phyloP scores from a whole-genome alignment of 768 basidiomycete genomes.

The Neoboletus subvelutipes region DNA sequence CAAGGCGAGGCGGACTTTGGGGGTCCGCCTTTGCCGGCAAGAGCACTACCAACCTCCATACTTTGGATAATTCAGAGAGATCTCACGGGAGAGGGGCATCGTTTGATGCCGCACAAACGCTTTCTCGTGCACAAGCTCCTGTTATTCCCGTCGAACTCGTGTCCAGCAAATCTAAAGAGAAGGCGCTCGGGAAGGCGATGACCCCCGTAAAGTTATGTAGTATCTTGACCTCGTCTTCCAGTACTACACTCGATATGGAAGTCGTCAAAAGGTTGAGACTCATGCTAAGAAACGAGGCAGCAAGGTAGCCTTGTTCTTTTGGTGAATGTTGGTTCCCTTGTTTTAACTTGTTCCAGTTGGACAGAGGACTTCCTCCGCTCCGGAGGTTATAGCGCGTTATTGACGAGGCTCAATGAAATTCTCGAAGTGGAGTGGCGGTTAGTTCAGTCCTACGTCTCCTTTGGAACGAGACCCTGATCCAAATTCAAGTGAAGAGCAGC shows the following conservation, averaged over 20 bases:
- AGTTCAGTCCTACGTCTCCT: constrained; percentile 24
- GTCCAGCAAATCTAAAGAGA: constrained; percentile 51
- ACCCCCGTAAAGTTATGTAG: constrained; percentile 68
- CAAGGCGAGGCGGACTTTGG: constrained; percentile 26
- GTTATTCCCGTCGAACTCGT: constrained; percentile 37
- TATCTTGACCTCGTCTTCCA: constrained; percentile 65
- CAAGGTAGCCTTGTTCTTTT: constrained; percentile 49
- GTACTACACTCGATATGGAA: constrained; percentile 78
- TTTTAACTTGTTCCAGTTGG: constrained; percentile 57
- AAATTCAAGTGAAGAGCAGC: constrained; percentile 86
- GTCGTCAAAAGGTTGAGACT: constrained; percentile 84
- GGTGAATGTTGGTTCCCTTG: not conserved
- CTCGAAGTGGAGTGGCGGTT: constrained; percentile 97
- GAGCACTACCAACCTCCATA: constrained; percentile 32
- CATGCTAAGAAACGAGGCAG: constrained; percentile 88
- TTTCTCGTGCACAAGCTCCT: constrained; percentile 54
- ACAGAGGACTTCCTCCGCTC: constrained; percentile 79
- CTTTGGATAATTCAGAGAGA: constrained; percentile 29
- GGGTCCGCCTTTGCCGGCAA: constrained; percentile 29
- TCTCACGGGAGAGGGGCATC: constrained; percentile 61
- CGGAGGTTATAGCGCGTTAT: constrained; percentile 83
- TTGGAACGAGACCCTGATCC: constrained; percentile 9
- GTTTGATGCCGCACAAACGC: constrained; percentile 50
- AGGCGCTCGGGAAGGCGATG: constrained; percentile 49
- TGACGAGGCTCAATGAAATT: constrained; percentile 86